Evolutionary conservation across 192 early-diverging fungal species (phyloP).

Genomic region (Gorgonomyces haynaldii): DNA sequence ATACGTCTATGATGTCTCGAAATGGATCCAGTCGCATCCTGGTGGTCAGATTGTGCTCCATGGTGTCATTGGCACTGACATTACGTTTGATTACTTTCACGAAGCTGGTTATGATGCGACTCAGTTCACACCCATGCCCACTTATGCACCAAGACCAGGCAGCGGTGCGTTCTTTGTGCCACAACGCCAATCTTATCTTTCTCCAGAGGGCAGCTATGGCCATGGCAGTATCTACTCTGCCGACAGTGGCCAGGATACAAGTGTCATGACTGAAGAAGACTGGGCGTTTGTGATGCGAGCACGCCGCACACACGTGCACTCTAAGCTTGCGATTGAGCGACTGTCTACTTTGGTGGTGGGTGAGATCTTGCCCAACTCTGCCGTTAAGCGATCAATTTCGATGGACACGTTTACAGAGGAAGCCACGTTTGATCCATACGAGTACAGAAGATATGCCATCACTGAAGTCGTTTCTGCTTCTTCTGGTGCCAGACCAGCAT

Average conservation of each 20-base stretch:
- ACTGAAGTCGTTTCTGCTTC: slow-evolving; percentile 6
- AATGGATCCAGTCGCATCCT: slow-evolving; percentile 31
- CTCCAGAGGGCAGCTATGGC: neutral
- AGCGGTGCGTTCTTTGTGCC: neutral
- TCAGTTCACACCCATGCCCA: slow-evolving; percentile 18
- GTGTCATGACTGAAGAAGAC: slow-evolving; percentile 9
- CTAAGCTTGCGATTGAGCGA: slow-evolving; percentile 13
- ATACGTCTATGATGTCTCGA: slow-evolving; percentile 30
- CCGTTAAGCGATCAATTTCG: neutral
- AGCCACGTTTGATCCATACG: slow-evolving; percentile 18
- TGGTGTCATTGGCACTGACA: slow-evolving; percentile 31
- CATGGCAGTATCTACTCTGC: neutral
- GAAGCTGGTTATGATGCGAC: slow-evolving; percentile 27
- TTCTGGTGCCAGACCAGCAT: neutral
- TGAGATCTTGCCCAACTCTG: slow-evolving; percentile 6
- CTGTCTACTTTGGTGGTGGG: slow-evolving; percentile 15
- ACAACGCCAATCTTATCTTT: neutral
- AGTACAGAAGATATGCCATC: slow-evolving; percentile 33
- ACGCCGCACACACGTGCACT: slow-evolving; percentile 21
- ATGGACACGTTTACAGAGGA: neutral
- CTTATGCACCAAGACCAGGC: too few species aligned
- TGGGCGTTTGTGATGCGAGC: slow-evolving; percentile 6
- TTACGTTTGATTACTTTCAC: slow-evolving; percentile 27
- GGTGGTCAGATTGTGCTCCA: slow-evolving; percentile 34
- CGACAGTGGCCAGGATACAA: neutral